Conservation (phyloP, 805 yeast species). For the Sugiyamaella boreocaroliniensis region DNA sequence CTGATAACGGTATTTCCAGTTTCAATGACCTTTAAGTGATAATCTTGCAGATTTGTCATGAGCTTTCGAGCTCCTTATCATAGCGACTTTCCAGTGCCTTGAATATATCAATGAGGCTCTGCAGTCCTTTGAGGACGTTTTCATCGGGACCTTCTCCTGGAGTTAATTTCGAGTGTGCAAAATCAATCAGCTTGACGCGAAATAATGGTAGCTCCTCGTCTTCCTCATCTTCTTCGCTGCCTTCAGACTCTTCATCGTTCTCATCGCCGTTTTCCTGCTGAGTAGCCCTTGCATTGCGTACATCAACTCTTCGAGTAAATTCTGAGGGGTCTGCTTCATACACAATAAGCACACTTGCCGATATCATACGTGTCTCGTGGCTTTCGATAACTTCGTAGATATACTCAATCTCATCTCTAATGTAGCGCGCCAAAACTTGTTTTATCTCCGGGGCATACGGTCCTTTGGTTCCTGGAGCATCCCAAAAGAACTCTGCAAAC, state of each 20-base stretch:
- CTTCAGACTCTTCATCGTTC: constrained; percentile 23
- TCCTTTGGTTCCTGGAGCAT: neutral
- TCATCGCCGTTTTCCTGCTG: constrained; percentile 26
- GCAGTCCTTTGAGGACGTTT: constrained; percentile 59
- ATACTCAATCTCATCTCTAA: constrained; percentile 54
- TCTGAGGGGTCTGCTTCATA: constrained; percentile 59
- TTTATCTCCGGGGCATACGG: constrained; percentile 11
- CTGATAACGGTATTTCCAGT: constrained; percentile 1
- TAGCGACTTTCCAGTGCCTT: neutral
- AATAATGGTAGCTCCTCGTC: constrained; percentile 40
- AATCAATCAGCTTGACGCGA: constrained; percentile 67
- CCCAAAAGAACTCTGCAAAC: constrained; percentile 38
- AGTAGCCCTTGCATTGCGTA: constrained; percentile 32
- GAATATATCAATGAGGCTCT: constrained; percentile 3
- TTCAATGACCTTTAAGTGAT: neutral
- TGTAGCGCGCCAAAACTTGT: constrained; percentile 34
- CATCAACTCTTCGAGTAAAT: constrained; percentile 41
- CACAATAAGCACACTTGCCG: constrained; percentile 66
- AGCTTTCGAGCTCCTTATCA: neutral
- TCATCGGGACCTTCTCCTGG: constrained; percentile 67
- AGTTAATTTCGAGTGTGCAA: constrained; percentile 72
- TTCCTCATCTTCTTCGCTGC: constrained; percentile 18
- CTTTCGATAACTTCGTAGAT: constrained; percentile 58
- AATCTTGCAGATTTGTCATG: neutral
- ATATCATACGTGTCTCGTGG: constrained; percentile 56